Percentiles rank a stretch among this genome's conserved stretches.
phyloP scores from a whole-genome alignment of 768 basidiomycete genomes.

The Termitomyces eurrhizus region DNA sequence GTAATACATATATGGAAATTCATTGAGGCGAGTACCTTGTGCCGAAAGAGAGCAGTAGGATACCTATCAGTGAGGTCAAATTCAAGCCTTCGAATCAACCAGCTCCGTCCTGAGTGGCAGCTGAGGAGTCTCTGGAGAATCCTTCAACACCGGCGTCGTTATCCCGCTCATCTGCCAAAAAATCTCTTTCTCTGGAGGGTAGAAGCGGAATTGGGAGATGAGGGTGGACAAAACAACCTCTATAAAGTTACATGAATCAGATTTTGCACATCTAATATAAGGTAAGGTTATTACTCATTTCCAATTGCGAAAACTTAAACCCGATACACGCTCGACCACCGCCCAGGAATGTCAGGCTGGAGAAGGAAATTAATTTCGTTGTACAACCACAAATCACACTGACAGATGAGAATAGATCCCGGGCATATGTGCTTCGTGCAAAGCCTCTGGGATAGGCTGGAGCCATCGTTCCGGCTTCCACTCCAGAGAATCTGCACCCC shows the following conservation, averaged over 20 bases:
- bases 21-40: too few species aligned
- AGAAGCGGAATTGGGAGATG: neutral
- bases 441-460: neutral
- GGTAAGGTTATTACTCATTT: neutral
- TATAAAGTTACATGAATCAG: neutral
- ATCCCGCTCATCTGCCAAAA: conserved; percentile 1
- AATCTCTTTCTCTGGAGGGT: neutral
- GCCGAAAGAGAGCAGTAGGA: neutral
- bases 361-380: neutral
- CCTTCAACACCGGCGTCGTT: neutral
- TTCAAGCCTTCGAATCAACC: neutral
- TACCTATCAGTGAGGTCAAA: too few species aligned
- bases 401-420: conserved; percentile 2
- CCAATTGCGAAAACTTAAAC: conserved; percentile 1
- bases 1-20: too few species aligned
- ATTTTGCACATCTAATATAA: neutral
- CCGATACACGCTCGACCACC: conserved; percentile 1
- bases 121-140: neutral
- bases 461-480: conserved; percentile 3
- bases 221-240: conserved; percentile 4
- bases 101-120: neutral
- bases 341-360: neutral
- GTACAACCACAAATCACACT: neutral
- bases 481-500: neutral
- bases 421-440: conserved; percentile 2